Evolutionary conservation across 192 early-diverging fungal genomes (phyloP), one percentile per base, ranked within the genome.

Genomic region (Backusella macrospora): DNA sequence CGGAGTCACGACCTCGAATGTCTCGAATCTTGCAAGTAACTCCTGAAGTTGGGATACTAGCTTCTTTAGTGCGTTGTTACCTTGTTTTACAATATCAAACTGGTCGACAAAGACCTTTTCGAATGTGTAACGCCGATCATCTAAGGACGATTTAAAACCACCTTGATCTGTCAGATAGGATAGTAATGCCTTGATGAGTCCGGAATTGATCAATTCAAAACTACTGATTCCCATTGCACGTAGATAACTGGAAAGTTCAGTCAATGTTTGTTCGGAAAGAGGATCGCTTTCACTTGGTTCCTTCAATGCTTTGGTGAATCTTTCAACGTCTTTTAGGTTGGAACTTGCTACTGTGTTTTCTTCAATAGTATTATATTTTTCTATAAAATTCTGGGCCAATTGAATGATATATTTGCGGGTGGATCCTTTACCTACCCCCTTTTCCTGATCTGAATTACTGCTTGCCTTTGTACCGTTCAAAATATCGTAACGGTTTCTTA

Each of bases 131-230:
- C 78, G 73, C n/a, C 74, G 73, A 42, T 62, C 46, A 15, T 47
- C 10, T 10, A 62, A 26, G 26, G 67, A 34, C 4, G 48, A 37
- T 14, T 34, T 18, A 8, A 49, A 15, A 14, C 26, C 67, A 47
- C 47, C 37, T 34, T 62, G 29, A 16, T 68, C 39, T 21, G 73
- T 80, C 44, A 92, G 68, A 73, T 86, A 91, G 6, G 55, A 62
- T 29, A 89, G 68, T n/a, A 95, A 62, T 18, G 82, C 82, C 6
- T 85, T 84, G 15, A 95, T 78, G 63, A 97, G 69, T 9, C 93
- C 92, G 70, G 90, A 94, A 68, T 89, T 91, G 68, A 91, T 78
- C 29, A 96, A 81, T 74, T 96, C 96, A 78, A 91, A 93, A 6
- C 89, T 89, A 12, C 93, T 95, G 44, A 93, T 86, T 1, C 92